Conservation (phyloP, 2,329 filamentous ascomycete genomes). For the Samsoniella hepiali region DNA sequence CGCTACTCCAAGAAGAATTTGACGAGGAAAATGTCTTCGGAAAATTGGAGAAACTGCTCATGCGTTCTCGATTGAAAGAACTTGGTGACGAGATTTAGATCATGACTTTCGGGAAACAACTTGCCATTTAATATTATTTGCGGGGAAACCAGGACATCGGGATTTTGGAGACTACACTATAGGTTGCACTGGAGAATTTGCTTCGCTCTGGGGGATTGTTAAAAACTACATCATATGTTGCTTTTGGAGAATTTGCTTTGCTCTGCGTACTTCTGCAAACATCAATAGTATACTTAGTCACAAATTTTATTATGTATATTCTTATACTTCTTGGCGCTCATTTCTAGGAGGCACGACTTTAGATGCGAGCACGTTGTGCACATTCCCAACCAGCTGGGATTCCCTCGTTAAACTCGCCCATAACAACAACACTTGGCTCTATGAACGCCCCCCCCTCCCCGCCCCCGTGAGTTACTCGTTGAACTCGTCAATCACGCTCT, state of each 20-base stretch:
- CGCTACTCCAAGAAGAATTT: not conserved
- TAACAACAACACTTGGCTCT: not conserved
- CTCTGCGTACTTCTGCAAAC: not conserved
- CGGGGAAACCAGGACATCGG: not conserved
- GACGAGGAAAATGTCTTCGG: not conserved
- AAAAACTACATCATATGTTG: not conserved
- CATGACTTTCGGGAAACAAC: not conserved
- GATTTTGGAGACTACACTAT: not conserved
- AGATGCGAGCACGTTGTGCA: too few species aligned
- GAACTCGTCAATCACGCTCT: constrained; percentile 53
- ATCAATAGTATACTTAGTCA: not conserved
- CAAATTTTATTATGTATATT: not conserved
- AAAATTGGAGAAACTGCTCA: not conserved
- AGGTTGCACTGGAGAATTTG: not conserved
- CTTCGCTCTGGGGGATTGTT: not conserved
- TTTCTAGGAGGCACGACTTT: not conserved
- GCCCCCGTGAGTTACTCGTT: not conserved
- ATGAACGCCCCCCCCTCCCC: too few species aligned
- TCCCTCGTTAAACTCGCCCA: not conserved
- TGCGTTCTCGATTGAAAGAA: not conserved
- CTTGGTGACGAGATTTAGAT: not conserved
- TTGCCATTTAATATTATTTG: too few species aligned
- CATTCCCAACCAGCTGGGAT: too few species aligned
- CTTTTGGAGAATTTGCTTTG: not conserved
- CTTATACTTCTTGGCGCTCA: not conserved